Percentiles rank a stretch among this genome's conserved stretches.
These are phyloP conservation scores for Microcyclospora tardicrescens DNA, from an alignment of 2,329 filamentous ascomycete species.

Conservation along the genomic window DNA sequence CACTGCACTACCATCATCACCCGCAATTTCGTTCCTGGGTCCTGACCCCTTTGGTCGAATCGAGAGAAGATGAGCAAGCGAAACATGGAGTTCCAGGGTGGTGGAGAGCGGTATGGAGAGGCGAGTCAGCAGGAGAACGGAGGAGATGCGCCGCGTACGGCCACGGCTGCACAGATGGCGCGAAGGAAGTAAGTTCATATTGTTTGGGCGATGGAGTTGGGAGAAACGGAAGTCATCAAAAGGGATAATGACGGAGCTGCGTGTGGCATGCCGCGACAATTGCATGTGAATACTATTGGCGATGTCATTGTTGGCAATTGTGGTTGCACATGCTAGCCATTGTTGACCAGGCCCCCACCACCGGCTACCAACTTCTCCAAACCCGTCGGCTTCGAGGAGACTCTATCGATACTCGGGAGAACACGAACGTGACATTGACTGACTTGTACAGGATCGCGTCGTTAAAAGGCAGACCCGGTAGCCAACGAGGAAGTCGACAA, in stretches of 20 bases:
- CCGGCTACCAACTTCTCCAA: too few relatives aligned
- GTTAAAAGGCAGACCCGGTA: conserved; percentile 3
- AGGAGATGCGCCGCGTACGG: conserved; percentile 16
- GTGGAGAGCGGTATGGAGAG: conserved; percentile 17
- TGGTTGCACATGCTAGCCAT: background rate
- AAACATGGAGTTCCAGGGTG: conserved; percentile 14
- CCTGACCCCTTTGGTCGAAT: background rate
- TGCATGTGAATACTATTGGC: too few relatives aligned
- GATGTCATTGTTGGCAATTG: conserved; percentile 2
- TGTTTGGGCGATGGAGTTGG: too few relatives aligned
- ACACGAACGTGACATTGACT: background rate
- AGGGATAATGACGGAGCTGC: too few relatives aligned
- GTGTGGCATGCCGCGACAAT: too few relatives aligned
- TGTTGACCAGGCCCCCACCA: too few relatives aligned
- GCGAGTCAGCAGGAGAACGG: conserved; percentile 2
- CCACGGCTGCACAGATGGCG: conserved; percentile 25
- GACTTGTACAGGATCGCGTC: conserved; percentile 1
- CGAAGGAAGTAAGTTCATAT: conserved; percentile 20
- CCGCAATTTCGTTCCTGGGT: too few relatives aligned
- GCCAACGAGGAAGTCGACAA: conserved; percentile 3
- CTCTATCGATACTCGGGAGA: too few relatives aligned
- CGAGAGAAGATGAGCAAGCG: conserved; percentile 20
- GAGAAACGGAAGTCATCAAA: too few relatives aligned
- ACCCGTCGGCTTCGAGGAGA: too few relatives aligned
- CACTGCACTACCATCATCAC: too few relatives aligned